Evolutionary conservation across 495 filamentous ascomycete genomes (phyloP).

Genomic region (Annulohypoxylon bovei): DNA sequence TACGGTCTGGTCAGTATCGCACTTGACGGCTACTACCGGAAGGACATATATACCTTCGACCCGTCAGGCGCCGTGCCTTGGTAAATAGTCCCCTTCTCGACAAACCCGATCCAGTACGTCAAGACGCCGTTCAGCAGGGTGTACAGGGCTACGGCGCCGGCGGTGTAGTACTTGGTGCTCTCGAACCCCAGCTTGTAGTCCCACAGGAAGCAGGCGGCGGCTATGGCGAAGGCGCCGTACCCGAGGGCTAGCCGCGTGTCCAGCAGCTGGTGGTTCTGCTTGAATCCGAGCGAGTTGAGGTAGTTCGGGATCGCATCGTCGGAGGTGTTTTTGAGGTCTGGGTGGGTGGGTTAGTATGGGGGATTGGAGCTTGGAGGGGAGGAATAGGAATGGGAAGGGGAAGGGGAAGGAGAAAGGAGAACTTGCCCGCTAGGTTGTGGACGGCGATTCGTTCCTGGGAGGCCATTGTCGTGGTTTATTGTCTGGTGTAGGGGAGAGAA

Average conservation of each 20-base stretch:
- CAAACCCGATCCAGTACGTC: conserved; percentile 85
- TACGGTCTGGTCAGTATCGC: conserved; percentile 45
- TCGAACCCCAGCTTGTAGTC: conserved; percentile 95
- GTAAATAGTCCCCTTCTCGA: conserved; percentile 86
- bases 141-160: conserved; percentile 80
- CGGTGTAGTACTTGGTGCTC: conserved; percentile 75
- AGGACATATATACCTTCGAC: conserved; percentile 41
- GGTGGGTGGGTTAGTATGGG: conserved; percentile 30
- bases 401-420: not conserved
- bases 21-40: not conserved
- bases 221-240: conserved; percentile 81
- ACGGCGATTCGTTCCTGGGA: conserved; percentile 70
- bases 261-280: conserved; percentile 78
- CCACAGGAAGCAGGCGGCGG: conserved; percentile 83
- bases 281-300: conserved; percentile 83
- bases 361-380: not conserved
- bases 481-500: not conserved
- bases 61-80: conserved; percentile 64
- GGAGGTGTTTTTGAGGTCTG: conserved; percentile 95
- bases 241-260: conserved; percentile 86
- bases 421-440: conserved; percentile 71
- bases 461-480: conserved; percentile 49
- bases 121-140: conserved; percentile 80
- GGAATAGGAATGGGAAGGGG: not conserved
- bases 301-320: conserved; percentile 96